These are phyloP conservation scores for Anisodus tanguticus DNA, from an alignment of 257 asterid genomes.

Conservation along the genomic window DNA sequence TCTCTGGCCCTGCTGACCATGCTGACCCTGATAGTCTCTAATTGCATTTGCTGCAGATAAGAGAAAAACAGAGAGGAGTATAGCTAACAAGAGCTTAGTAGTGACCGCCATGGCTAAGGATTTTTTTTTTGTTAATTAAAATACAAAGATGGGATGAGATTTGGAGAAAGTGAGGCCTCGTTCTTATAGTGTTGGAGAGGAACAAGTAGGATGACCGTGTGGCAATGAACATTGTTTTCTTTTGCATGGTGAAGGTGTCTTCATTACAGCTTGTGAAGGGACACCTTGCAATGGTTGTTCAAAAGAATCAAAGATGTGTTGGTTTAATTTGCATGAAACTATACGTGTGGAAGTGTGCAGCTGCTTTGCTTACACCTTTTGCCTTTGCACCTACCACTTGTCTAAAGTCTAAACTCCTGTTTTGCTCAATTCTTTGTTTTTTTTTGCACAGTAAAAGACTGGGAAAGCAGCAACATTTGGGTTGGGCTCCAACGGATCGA, in stretches of 20 bases:
- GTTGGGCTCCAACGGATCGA: conserved; percentile 14
- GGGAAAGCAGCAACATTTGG: background rate
- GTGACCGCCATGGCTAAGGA: conserved; percentile 26
- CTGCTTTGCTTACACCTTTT: conserved; percentile 38
- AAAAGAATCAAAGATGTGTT: conserved; percentile 26
- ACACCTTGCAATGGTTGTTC: conserved; percentile 47
- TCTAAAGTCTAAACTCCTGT: background rate
- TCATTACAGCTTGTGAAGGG: background rate
- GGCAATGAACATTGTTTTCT: conserved; percentile 41
- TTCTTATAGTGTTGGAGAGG: background rate
- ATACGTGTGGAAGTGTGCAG: conserved; percentile 49
- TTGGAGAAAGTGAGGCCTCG: conserved; percentile 7
- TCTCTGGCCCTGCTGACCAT: conserved; percentile 6
- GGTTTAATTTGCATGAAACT: background rate
- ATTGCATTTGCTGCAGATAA: conserved; percentile 39
- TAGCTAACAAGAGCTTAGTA: conserved; percentile 39
- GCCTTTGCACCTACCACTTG: conserved; percentile 26
- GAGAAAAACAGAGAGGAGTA: conserved; percentile 36
- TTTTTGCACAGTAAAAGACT: background rate
- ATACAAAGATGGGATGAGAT: conserved; percentile 18
- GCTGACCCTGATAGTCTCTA: conserved; percentile 6
- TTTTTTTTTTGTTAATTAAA: background rate
- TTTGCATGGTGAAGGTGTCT: conserved; percentile 49
- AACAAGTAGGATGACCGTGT: background rate
- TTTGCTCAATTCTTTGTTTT: background rate